Percentiles rank a stretch among this genome's conserved stretches.
These are phyloP conservation scores for Ascocoryne sarcoides DNA, from an alignment of 2,329 filamentous ascomycete genomes.

Conservation along the genomic window DNA sequence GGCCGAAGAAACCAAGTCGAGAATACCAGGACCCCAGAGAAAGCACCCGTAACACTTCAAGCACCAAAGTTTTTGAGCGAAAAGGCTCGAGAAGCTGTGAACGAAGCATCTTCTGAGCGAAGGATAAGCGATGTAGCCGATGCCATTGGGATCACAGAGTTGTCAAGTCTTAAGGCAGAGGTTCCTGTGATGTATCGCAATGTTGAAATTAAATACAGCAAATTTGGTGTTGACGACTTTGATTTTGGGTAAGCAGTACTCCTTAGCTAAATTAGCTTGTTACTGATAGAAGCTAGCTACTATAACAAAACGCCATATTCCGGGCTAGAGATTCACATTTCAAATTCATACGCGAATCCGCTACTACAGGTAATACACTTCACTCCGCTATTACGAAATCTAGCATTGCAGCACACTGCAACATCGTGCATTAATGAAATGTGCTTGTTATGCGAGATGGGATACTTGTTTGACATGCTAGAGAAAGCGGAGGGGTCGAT, in stretches of 20 bases:
- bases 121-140: conserved; percentile 48
- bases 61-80: conserved; percentile 93
- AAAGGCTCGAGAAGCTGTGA: conserved; percentile 62
- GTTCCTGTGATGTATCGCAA: conserved; percentile 85
- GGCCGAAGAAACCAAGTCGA: conserved; percentile 75
- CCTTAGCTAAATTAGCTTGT: background rate
- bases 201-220: conserved; percentile 98
- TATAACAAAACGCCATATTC: conserved; percentile 93
- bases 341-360: conserved; percentile 92
- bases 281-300: conserved; percentile 46
- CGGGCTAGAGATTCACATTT: conserved; percentile 89
- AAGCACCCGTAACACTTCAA: conserved; percentile 50
- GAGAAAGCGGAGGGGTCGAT: conserved; percentile 91
- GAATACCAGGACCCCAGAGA: conserved; percentile 58
- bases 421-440: conserved; percentile 73
- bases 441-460: conserved; percentile 87
- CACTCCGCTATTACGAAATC: conserved; percentile 77
- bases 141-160: conserved; percentile 56
- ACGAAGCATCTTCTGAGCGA: conserved; percentile 35
- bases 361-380: conserved; percentile 88
- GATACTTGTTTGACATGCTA: conserved; percentile 95
- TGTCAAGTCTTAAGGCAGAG: conserved; percentile 70
- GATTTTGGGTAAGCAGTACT: conserved; percentile 67
- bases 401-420: conserved; percentile 81
- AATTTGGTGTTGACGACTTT: conserved; percentile 98